Conservation (phyloP, 1,284 basidiomycete species). For the Pseudozyma hubeiensis region DNA sequence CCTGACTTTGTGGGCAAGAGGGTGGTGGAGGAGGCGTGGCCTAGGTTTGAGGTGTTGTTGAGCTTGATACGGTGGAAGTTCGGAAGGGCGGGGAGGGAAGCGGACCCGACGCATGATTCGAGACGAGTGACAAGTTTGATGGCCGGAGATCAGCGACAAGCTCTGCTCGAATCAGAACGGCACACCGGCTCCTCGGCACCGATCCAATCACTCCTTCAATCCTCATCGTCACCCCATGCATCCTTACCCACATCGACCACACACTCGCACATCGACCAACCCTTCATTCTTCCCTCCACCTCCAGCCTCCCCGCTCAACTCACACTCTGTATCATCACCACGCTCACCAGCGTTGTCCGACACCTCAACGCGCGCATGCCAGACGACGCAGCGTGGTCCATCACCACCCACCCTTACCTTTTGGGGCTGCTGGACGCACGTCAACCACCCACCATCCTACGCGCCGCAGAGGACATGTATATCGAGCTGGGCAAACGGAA, state of each 20-base stretch:
- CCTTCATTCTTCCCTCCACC: slow-evolving; percentile 32
- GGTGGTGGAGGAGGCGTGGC: slow-evolving; percentile 61
- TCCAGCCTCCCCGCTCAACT: slow-evolving; percentile 24
- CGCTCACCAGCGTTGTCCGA: slow-evolving; percentile 18
- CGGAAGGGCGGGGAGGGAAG: slow-evolving; percentile 2
- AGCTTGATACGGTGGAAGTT: slow-evolving; percentile 27
- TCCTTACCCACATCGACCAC: background rate
- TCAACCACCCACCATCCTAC: slow-evolving; percentile 19
- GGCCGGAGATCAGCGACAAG: background rate
- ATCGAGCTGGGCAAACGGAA: slow-evolving; percentile 17
- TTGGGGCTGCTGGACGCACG: slow-evolving; percentile 23
- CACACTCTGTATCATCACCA: slow-evolving; percentile 26
- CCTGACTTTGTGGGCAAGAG: slow-evolving; percentile 54
- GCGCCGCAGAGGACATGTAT: slow-evolving; percentile 22
- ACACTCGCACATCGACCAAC: slow-evolving; percentile 6
- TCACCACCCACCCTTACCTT: slow-evolving; percentile 22
- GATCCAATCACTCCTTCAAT: slow-evolving; percentile 5
- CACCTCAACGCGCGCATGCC: slow-evolving; percentile 20
- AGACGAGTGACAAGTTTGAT: background rate
- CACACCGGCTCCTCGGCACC: background rate
- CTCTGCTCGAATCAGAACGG: slow-evolving; percentile 2
- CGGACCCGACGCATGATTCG: background rate
- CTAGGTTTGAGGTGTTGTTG: slow-evolving; percentile 49
- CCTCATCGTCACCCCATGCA: background rate
- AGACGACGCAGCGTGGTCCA: slow-evolving; percentile 35